Conservation (phyloP, 345 rosid species). For the Gossypium australe region DNA sequence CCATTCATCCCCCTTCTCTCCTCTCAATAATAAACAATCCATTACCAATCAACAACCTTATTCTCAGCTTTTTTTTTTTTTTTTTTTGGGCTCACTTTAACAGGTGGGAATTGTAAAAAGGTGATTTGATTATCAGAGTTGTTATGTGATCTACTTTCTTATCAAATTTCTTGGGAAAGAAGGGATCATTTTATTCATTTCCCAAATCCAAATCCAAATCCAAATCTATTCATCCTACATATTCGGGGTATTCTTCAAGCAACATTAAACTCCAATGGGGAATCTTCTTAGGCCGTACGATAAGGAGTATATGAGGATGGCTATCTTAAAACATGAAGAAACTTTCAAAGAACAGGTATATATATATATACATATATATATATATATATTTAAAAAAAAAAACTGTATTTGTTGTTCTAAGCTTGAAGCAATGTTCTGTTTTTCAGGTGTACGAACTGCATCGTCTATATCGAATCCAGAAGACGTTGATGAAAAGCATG, state of each 20-base stretch:
- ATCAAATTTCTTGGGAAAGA: conserved; percentile 5
- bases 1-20: conserved; percentile 1
- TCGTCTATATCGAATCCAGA: conserved; percentile 77
- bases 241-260: neutral
- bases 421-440: conserved; percentile 11
- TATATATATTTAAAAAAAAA: neutral
- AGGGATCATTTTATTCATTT: conserved; percentile 6
- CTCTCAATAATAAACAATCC: neutral
- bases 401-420: conserved; percentile 3
- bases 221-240: neutral
- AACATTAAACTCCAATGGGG: conserved; percentile 49
- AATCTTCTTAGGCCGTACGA: conserved; percentile 62
- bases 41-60: neutral
- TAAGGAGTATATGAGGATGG: conserved; percentile 83
- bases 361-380: neutral
- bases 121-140: conserved; percentile 5
- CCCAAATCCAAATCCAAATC: neutral
- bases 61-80: neutral
- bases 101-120: conserved; percentile 11
- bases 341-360: conserved; percentile 91
- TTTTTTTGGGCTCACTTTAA: conserved; percentile 12
- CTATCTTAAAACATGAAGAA: conserved; percentile 92
- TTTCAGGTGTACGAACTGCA: conserved; percentile 83
- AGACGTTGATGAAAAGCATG: conserved; percentile 63
- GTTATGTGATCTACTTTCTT: conserved; percentile 16